These are phyloP conservation scores for Candida chilensis DNA, from an alignment of 805 yeast genomes.

Conservation along the genomic window DNA sequence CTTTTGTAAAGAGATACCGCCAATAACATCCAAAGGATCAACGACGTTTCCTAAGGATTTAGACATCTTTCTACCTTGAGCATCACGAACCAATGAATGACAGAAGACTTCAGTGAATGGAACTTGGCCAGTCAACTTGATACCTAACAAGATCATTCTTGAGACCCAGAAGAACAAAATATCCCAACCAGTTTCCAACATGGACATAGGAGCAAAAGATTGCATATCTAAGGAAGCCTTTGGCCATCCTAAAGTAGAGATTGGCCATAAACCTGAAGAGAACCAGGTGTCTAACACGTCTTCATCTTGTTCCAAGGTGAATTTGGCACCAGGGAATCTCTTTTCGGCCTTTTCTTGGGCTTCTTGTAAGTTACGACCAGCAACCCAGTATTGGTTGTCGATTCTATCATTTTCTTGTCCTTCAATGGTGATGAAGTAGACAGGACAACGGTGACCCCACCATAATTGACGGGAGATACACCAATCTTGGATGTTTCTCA, in stretches of 20 bases:
- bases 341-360: conserved; percentile 74
- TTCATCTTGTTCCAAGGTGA: conserved; percentile 87
- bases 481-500: conserved; percentile 97
- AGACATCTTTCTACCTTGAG: conserved; percentile 99
- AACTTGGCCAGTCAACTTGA: conserved; percentile 81
- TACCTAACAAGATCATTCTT: conserved; percentile 88
- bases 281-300: conserved; percentile 99
- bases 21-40: conserved; percentile 91
- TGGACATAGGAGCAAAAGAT: conserved; percentile 78
- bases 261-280: conserved; percentile 97
- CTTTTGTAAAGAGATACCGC: conserved; percentile 73
- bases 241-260: conserved; percentile 97
- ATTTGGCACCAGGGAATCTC: conserved; percentile 62
- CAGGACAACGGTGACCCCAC: conserved; percentile 99
- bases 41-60: conserved; percentile 94
- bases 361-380: conserved; percentile 78
- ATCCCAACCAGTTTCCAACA: conserved; percentile 99
- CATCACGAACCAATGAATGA: conserved; percentile 97
- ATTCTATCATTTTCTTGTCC: conserved; percentile 56
- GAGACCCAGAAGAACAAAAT: conserved; percentile 98
- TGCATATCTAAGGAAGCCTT: conserved; percentile 61
- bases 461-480: conserved; percentile 88
- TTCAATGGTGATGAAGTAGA: conserved; percentile 76
- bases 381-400: conserved; percentile 79
- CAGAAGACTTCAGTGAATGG: conserved; percentile 97